Evolutionary conservation across 768 basidiomycete genomes (phyloP).

Genomic region (Mycena vulgaris): DNA sequence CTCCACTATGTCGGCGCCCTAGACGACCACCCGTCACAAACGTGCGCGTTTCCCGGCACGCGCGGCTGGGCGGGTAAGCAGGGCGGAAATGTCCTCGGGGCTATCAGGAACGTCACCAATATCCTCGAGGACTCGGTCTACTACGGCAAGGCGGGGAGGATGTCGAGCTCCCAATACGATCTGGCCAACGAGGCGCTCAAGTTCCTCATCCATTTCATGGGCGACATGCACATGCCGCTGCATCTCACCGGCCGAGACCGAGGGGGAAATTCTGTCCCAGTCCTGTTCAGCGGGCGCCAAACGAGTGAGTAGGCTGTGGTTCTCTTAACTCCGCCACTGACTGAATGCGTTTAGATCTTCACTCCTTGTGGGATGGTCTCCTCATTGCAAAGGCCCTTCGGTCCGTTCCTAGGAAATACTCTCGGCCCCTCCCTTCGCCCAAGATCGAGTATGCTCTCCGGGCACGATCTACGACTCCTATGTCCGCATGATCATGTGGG

Average conservation of each 20-base stretch:
- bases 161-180: constrained; percentile 41
- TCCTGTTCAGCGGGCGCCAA: constrained; percentile 77
- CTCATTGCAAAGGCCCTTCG: constrained; percentile 90
- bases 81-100: constrained; percentile 80
- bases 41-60: constrained; percentile 84
- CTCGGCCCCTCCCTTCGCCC: constrained; percentile 75
- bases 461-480: constrained; percentile 91
- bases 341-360: constrained; percentile 68
- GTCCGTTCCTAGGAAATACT: constrained; percentile 82
- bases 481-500: constrained; percentile 89
- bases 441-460: constrained; percentile 78
- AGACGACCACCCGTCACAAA: constrained; percentile 83
- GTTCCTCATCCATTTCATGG: constrained; percentile 94
- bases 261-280: constrained; percentile 88
- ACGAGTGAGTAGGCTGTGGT: constrained; percentile 68
- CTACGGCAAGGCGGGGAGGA: constrained; percentile 42
- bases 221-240: constrained; percentile 94
- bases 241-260: constrained; percentile 92
- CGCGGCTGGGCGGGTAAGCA: constrained; percentile 77
- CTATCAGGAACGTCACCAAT: constrained; percentile 81
- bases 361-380: constrained; percentile 89
- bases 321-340: background rate
- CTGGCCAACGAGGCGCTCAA: constrained; percentile 85
- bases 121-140: constrained; percentile 60
- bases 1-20: constrained; percentile 84